phyloP scores from a whole-genome alignment of 2,329 filamentous ascomycete species.

The Neoarthrinium moseri region DNA sequence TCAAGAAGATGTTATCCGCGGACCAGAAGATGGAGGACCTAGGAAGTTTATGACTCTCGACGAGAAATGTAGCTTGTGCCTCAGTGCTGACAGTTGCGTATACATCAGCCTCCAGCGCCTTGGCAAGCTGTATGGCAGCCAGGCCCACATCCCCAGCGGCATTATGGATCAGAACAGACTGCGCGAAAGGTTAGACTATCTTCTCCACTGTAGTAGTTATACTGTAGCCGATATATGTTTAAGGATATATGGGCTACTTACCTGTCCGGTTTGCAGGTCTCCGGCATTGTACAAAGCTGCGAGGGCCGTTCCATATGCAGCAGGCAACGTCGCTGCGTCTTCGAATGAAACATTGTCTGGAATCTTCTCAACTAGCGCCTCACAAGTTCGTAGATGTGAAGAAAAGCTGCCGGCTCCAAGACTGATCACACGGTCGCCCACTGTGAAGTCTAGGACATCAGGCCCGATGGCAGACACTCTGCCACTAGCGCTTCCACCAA shows the following conservation, averaged over 20 bases:
- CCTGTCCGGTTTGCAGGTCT: slow-evolving; percentile 16
- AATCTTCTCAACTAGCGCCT: slow-evolving; percentile 11
- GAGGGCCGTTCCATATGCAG: slow-evolving; percentile 12
- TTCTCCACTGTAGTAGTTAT: no score
- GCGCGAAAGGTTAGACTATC: no score
- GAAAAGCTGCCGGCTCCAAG: background rate
- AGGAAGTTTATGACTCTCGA: background rate
- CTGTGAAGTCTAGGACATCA: slow-evolving; percentile 10
- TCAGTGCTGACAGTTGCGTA: background rate
- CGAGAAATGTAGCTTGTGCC: background rate
- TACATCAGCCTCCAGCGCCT: background rate
- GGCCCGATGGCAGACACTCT: slow-evolving; percentile 19
- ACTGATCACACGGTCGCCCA: slow-evolving; percentile 13
- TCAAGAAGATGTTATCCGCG: background rate
- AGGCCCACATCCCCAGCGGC: background rate
- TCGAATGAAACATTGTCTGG: slow-evolving; percentile 17
- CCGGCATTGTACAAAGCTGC: background rate
- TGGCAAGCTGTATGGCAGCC: background rate
- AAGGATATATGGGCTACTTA: no score
- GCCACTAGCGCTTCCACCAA: no score
- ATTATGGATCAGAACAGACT: background rate
- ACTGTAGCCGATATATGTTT: no score
- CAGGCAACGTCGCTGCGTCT: slow-evolving; percentile 17
- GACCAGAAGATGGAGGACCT: slow-evolving; percentile 1
- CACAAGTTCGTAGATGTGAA: background rate